These are phyloP conservation scores for Gossypium davidsonii DNA, from an alignment of 441 rosid genomes.

Conservation along the genomic window DNA sequence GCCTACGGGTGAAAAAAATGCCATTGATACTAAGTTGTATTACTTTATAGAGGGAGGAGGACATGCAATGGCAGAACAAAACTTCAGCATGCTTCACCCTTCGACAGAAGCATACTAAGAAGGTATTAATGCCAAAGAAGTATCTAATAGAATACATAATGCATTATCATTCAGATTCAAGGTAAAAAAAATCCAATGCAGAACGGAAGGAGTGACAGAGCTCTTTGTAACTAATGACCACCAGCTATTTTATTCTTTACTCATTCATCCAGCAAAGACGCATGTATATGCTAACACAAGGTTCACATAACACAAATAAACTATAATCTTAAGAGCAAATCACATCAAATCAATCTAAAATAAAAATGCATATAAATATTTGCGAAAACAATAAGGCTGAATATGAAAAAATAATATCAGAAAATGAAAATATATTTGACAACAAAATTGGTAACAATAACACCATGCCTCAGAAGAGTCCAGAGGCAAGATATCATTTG, in stretches of 20 bases:
- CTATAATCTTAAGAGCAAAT: neutral
- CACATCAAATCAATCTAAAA: neutral
- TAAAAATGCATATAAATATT: neutral
- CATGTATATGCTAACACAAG: neutral
- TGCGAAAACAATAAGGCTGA: neutral
- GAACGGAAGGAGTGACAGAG: neutral
- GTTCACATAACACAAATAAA: neutral
- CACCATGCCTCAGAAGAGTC: neutral
- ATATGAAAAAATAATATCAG: neutral
- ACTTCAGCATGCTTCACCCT: constrained; percentile 7
- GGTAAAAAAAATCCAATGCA: neutral
- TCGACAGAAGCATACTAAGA: neutral
- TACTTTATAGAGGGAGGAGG: constrained; percentile 1
- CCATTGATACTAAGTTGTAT: constrained; percentile 14
- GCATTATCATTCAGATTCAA: neutral
- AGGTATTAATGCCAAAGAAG: neutral
- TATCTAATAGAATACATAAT: neutral
- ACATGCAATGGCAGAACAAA: neutral
- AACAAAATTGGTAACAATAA: neutral
- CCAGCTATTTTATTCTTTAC: neutral
- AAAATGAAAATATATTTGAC: neutral
- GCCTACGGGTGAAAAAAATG: constrained; percentile 43
- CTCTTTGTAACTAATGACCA: neutral
- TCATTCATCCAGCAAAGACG: neutral
- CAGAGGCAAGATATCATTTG: neutral